Conservation (phyloP, 805 yeast genomes). For the Hanseniaspora osmophila region DNA sequence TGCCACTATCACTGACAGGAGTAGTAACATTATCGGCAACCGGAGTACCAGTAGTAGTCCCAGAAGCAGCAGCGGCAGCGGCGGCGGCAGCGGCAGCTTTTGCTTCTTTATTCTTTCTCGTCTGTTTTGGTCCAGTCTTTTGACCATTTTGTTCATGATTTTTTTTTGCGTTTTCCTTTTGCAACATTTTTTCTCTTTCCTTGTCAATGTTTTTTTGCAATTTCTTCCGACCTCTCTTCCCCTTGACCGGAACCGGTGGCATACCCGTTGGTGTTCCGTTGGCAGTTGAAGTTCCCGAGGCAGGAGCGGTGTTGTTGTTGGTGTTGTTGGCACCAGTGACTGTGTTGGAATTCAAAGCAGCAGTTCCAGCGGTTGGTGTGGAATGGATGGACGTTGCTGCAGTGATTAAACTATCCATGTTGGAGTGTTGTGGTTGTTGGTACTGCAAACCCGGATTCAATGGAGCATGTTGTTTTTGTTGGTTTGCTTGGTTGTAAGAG, state of each 20-base stretch:
- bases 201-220: background rate
- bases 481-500: conserved; percentile 9
- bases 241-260: background rate
- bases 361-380: background rate
- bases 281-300: too few relatives aligned
- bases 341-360: background rate
- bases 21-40: background rate
- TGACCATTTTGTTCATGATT: background rate
- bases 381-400: conserved; percentile 12
- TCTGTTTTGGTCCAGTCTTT: background rate
- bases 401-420: conserved; percentile 17
- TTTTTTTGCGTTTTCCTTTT: background rate
- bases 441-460: conserved; percentile 6
- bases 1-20: too few relatives aligned
- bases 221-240: background rate
- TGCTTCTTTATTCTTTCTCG: too few relatives aligned
- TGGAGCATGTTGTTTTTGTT: conserved; percentile 6
- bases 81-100: background rate
- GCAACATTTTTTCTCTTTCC: background rate
- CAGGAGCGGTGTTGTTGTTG: too few relatives aligned
- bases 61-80: background rate
- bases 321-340: too few relatives aligned
- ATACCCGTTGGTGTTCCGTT: too few relatives aligned
- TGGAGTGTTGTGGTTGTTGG: conserved; percentile 1
- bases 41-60: background rate